These are phyloP conservation scores for Wakefieldia striispora DNA, from an alignment of 768 basidiomycete species.

Conservation along the genomic window DNA sequence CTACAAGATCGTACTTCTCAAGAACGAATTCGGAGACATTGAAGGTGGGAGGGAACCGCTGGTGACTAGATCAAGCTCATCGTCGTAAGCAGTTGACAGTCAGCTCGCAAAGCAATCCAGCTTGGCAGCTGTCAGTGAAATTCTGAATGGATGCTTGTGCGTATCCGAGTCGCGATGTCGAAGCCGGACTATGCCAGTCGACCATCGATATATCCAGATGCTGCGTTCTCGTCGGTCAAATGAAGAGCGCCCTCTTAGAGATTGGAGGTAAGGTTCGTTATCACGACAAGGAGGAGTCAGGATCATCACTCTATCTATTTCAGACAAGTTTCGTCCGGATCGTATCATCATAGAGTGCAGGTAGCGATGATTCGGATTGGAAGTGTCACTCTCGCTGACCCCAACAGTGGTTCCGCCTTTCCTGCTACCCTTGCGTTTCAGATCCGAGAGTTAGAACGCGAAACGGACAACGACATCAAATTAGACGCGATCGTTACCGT, in stretches of 20 bases:
- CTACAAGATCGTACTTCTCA: conserved; percentile 87
- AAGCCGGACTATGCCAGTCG: neutral
- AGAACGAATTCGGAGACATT: conserved; percentile 96
- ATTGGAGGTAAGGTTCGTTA: conserved; percentile 60
- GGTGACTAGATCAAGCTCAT: neutral
- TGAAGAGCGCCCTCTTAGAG: conserved; percentile 87
- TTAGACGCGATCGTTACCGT: conserved; percentile 92
- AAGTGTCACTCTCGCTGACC: conserved; percentile 1
- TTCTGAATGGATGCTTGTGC: conserved; percentile 94
- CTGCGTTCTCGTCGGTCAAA: conserved; percentile 91
- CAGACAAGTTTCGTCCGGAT: conserved; percentile 83
- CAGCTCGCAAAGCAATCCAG: conserved; percentile 84
- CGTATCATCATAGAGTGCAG: conserved; percentile 95
- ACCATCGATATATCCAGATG: conserved; percentile 53
- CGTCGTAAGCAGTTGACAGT: conserved; percentile 69
- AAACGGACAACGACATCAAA: conserved; percentile 71
- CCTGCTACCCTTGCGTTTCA: conserved; percentile 95
- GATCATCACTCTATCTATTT: neutral
- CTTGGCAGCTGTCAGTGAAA: conserved; percentile 86
- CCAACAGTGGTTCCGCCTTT: conserved; percentile 82
- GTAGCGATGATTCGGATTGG: conserved; percentile 39
- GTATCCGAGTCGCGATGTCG: conserved; percentile 12
- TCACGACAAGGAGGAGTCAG: neutral
- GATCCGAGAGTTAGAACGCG: conserved; percentile 83
- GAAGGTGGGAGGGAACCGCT: conserved; percentile 51